Conservation (phyloP, 352 stramenopile genomes). For the Phytophthora pinifolia region DNA sequence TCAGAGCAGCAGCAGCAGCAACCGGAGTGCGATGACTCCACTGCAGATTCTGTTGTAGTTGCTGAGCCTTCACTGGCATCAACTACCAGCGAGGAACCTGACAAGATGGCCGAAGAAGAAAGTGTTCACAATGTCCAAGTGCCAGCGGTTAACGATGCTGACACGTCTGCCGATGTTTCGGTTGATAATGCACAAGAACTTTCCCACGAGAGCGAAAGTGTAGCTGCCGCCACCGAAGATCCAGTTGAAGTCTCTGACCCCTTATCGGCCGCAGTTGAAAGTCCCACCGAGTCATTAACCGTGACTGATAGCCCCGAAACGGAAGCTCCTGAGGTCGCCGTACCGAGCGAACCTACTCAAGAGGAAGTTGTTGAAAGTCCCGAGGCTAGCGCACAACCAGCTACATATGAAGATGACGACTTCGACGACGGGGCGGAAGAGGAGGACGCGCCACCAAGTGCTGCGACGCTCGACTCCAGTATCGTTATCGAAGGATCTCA, state of each 20-base stretch:
- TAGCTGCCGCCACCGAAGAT: background rate
- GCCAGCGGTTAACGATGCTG: background rate
- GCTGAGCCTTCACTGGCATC: background rate
- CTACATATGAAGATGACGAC: slow-evolving; percentile 25
- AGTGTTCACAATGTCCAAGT: slow-evolving; percentile 6
- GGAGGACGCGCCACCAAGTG: background rate
- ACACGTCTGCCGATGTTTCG: background rate
- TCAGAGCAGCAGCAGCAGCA: slow-evolving; percentile 6
- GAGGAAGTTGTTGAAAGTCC: slow-evolving; percentile 4
- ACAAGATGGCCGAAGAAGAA: background rate
- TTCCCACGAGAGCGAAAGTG: background rate
- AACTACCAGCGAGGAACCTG: slow-evolving; percentile 1
- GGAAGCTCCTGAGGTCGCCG: slow-evolving; percentile 8
- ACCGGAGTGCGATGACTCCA: slow-evolving; percentile 3
- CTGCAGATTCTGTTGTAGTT: background rate
- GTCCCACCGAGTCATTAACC: background rate
- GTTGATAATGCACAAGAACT: slow-evolving; percentile 1
- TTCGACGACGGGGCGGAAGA: slow-evolving; percentile 21
- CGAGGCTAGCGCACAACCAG: background rate
- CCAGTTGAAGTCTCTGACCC: slow-evolving; percentile 1
- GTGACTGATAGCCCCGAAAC: background rate
- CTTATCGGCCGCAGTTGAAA: background rate
- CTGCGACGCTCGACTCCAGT: background rate
- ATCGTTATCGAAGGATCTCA: background rate
- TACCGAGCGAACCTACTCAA: background rate